Base-by-base conservation (phyloP, 371 early-diverging fungal genomes). In the Mucor irregularis region DNA sequence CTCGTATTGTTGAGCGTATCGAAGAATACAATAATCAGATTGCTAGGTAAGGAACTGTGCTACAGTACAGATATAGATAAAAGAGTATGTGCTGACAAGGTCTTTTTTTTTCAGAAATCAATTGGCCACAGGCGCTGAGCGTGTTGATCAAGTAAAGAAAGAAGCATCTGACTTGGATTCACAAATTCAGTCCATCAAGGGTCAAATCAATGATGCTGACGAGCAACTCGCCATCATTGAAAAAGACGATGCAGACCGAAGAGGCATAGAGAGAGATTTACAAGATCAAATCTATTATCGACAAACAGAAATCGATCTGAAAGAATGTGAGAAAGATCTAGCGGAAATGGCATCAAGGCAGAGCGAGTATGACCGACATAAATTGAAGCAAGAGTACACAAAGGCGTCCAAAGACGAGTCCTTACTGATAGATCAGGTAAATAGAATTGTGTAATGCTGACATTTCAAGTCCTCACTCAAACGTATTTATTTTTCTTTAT, bases 261-360 rank as follows among this genome's bases (percentile, higher is more conserved):
- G 71, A 49, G 69, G 76, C 2, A 49, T 79, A 2, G 79, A 85
- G 54, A 77, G 90, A 8, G 83, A 82, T 26, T 69, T 93, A 19
- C 72, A 81, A 5, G 90, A 90, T 57, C 91, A 90, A 44, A 49
- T 89, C 33, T 73, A 82, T n/a, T 80, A 78, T 25, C 70, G 85
- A 13, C 58, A 81, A 9, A 64, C 80, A 46, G 50, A 73, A 24
- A 44, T 44, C 5, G 72, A 82, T 19, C 24, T 71, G 5, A 53
- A 47, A 19, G 66, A 66, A 1, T 55, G 80, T 6, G 71, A 81
- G 0, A 28, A 29, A 6, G 62, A 82, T 29, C 44, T 81, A 19
- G 35, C 33, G 9, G 64, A 62, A 13, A 21, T 77, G 0, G 49
- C 65, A 11, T 39, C 53, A 5, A 61, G 82, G 49, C 74, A 60